Conservation (phyloP, 2,329 filamentous ascomycete species). For the Fusarium sp. region DNA sequence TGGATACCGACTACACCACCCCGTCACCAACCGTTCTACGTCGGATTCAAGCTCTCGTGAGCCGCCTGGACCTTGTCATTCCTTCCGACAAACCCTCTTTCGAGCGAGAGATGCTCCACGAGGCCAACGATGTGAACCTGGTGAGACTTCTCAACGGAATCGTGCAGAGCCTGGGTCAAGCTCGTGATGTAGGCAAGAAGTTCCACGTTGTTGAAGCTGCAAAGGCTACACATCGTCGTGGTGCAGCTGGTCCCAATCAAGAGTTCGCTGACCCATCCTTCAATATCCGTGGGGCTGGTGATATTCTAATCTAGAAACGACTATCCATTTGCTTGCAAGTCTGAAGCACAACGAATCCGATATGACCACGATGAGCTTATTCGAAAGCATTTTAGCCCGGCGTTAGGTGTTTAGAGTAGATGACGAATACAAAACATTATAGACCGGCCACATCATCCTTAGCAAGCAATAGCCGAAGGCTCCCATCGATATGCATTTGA, state of each 20-base stretch:
- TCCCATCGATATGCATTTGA: neutral
- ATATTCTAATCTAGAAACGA: constrained; percentile 46
- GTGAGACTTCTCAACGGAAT: constrained; percentile 80
- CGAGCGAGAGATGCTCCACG: constrained; percentile 75
- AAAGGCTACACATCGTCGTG: constrained; percentile 42
- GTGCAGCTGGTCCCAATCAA: constrained; percentile 28
- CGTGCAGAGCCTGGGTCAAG: constrained; percentile 76
- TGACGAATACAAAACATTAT: constrained; percentile 16
- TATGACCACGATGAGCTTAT: neutral
- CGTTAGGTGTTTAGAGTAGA: constrained; percentile 44
- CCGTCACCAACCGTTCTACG: constrained; percentile 81
- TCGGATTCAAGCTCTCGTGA: constrained; percentile 86
- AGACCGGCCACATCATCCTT: neutral
- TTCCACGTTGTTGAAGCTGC: constrained; percentile 67
- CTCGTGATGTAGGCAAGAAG: constrained; percentile 81
- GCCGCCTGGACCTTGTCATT: constrained; percentile 82
- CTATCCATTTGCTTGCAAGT: neutral
- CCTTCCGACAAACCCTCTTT: constrained; percentile 75
- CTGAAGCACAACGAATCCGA: neutral
- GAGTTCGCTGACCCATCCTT: constrained; percentile 43
- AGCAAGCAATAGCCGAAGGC: neutral
- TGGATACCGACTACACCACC: constrained; percentile 54
- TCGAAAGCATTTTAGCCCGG: constrained; percentile 41
- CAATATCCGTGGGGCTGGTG: constrained; percentile 45
- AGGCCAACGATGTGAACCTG: constrained; percentile 86